These are phyloP conservation scores for Fusarium cyanostomum DNA, from an alignment of 2,329 filamentous ascomycete genomes.

Conservation along the genomic window DNA sequence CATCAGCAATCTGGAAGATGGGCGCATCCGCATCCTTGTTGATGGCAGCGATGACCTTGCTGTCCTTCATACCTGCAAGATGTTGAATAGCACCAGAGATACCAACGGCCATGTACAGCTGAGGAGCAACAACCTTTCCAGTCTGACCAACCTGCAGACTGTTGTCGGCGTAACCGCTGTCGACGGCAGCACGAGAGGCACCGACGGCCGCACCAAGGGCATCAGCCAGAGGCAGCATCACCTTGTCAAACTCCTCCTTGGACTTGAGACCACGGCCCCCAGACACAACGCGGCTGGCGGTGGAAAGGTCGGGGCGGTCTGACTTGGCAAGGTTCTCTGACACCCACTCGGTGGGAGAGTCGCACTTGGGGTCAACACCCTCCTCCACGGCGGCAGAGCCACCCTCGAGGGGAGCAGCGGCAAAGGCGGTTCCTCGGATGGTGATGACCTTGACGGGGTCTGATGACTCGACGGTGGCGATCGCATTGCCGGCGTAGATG, in stretches of 20 bases:
- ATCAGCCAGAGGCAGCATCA: slow-evolving; percentile 94
- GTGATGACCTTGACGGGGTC: slow-evolving; percentile 90
- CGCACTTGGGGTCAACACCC: slow-evolving; percentile 83
- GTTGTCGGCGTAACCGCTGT: slow-evolving; percentile 98
- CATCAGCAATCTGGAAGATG: slow-evolving; percentile 98
- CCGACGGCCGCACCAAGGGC: slow-evolving; percentile 94
- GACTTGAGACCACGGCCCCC: slow-evolving; percentile 96
- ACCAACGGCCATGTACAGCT: slow-evolving; percentile 93
- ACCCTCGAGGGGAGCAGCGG: slow-evolving; percentile 74
- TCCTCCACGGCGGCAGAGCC: slow-evolving; percentile 82
- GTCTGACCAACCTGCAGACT: slow-evolving; percentile 98
- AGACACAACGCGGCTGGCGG: slow-evolving; percentile 89
- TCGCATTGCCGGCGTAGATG: slow-evolving; percentile 97
- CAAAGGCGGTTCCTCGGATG: slow-evolving; percentile 91
- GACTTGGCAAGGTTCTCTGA: slow-evolving; percentile 93
- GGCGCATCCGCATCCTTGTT: slow-evolving; percentile 98
- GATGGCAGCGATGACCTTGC: slow-evolving; percentile 98
- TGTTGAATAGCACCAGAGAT: slow-evolving; percentile 99
- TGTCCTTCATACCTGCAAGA: slow-evolving; percentile 99
- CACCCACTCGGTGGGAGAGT: slow-evolving; percentile 83
- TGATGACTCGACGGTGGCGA: slow-evolving; percentile 91
- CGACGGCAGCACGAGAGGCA: slow-evolving; percentile 92
- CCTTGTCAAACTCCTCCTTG: slow-evolving; percentile 93
- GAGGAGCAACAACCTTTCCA: slow-evolving; percentile 96
- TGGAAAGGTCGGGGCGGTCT: slow-evolving; percentile 90